Conservation (phyloP, 2,329 filamentous ascomycete genomes). For the Epichloe sibirici region DNA sequence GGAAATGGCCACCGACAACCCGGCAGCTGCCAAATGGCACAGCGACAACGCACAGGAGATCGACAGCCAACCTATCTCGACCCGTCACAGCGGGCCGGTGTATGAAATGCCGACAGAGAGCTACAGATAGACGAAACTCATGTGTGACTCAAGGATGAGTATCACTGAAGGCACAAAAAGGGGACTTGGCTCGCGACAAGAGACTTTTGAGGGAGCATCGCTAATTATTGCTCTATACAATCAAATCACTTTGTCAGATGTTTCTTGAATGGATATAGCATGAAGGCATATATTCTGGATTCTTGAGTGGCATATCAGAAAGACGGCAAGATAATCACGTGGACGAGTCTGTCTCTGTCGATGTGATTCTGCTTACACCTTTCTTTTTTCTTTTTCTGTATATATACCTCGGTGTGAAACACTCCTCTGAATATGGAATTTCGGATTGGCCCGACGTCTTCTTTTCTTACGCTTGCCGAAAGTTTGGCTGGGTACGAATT, state of each 20-base stretch:
- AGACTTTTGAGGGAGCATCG: background rate
- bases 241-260: background rate
- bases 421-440: background rate
- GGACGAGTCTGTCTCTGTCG: background rate
- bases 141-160: background rate
- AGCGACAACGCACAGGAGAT: constrained; percentile 26
- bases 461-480: background rate
- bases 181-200: background rate
- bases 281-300: background rate
- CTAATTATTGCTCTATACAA: background rate
- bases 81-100: constrained; percentile 23
- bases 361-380: background rate
- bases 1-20: constrained; percentile 22
- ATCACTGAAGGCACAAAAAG: background rate
- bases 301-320: background rate
- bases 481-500: background rate
- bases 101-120: constrained; percentile 30
- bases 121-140: constrained; percentile 17
- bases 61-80: constrained; percentile 22
- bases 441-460: background rate
- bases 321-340: background rate
- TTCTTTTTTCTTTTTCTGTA: background rate
- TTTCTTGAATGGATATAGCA: background rate
- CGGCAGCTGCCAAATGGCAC: constrained; percentile 20
- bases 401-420: background rate